Evolutionary conservation across 352 stramenopile genomes (phyloP), one percentile per base, ranked within the genome.

Genomic region (Phytophthora pini): DNA sequence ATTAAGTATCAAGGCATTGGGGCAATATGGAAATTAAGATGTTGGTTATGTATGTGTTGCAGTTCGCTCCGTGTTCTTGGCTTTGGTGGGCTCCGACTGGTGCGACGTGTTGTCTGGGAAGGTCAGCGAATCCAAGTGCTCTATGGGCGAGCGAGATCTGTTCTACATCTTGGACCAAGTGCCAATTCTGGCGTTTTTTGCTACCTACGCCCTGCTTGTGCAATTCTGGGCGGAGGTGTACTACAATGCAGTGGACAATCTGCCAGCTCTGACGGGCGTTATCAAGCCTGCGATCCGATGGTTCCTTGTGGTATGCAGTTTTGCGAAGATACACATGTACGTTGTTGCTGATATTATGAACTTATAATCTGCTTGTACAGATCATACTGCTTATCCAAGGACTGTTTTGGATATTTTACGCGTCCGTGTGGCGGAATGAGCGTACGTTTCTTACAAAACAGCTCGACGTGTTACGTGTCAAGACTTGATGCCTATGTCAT

Each of bases 221-320:
- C 84, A 95, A 55, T 96, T 96, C 46, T 96, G 88, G 88, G 88
- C 88, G 5, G 87, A 96, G 63, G 86, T 96, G 12, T 96, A 96
- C 56, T 96, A 93, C 77, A 94, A 96, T 43, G 88, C 88, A 29
- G 86, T 93, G 46, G 87, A 95, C 57, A 76, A 87, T 36, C 64
- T 95, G 43, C 43, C 72, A 13, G 77, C 87, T 5, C 72, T 95
- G 39, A 80, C 73, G 22, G 71, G 79, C 10, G 60, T 89, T 11
- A 72, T 95, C 20, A 94, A 95, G 46, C 88, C 88, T 45, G 72
- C 81, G 27, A 81, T 94, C 36, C 79, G 80, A 41, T 74, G 75
- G 49, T 67, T 77, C 38, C 92, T 94, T 67, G 63, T 57, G 61
- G 87, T 93, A 61, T 24, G 34, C 7, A 5, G 11, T 31, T 38